phyloP scores from a whole-genome alignment of 805 yeast genomes.

The Zygotorulaspora chibaensis region DNA sequence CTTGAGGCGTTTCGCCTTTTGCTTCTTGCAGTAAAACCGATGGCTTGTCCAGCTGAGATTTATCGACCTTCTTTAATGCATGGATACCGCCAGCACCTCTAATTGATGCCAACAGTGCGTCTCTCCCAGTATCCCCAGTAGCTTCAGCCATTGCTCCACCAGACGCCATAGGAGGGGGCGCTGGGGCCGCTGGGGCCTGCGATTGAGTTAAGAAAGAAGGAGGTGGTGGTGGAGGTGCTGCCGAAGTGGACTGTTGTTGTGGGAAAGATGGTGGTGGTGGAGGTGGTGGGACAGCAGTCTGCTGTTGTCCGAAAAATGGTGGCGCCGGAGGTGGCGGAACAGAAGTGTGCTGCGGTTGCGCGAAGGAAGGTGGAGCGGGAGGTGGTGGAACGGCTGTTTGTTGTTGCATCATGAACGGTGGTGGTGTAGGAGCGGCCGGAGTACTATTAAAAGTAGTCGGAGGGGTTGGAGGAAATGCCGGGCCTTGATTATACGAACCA shows the following conservation, averaged over 20 bases:
- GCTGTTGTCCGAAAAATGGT: constrained; percentile 16
- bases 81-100: constrained; percentile 74
- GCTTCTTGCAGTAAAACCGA: constrained; percentile 69
- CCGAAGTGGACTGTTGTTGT: constrained; percentile 8
- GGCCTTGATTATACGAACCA: constrained; percentile 18
- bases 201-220: constrained; percentile 16
- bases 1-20: constrained; percentile 47
- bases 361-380: constrained; percentile 3
- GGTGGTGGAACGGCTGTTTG: constrained; percentile 16
- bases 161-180: constrained; percentile 15
- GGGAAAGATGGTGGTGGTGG: constrained; percentile 22
- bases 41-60: constrained; percentile 76
- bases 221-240: constrained; percentile 19
- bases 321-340: constrained; percentile 24
- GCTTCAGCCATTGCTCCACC: constrained; percentile 16
- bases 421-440: constrained; percentile 8
- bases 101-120: constrained; percentile 82
- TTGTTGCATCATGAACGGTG: constrained; percentile 20
- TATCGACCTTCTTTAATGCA: constrained; percentile 70
- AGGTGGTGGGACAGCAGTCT: constrained; percentile 7
- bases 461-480: constrained; percentile 19
- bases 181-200: constrained; percentile 10
- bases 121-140: constrained; percentile 57
- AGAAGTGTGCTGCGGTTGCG: constrained; percentile 11
- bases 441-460: constrained; percentile 14